phyloP scores from a whole-genome alignment of 345 rosid genomes.

The Salix koriyanagi region DNA sequence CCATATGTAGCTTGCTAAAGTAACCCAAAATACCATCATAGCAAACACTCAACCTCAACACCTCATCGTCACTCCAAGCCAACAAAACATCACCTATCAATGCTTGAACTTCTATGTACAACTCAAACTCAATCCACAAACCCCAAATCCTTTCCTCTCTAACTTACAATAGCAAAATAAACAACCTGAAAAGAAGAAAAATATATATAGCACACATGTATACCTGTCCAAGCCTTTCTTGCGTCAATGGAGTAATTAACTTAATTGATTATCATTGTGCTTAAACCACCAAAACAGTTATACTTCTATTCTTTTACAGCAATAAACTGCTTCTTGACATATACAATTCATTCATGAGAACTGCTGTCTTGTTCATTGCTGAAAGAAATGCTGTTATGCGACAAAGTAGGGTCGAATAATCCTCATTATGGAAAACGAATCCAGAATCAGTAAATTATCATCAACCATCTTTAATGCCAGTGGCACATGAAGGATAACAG shows the following conservation, averaged over 20 bases:
- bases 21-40: not conserved
- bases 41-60: not conserved
- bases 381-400: not conserved
- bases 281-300: not conserved
- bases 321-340: not conserved
- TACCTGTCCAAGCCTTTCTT: not conserved
- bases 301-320: not conserved
- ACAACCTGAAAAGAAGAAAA: not conserved
- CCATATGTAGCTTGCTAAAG: not conserved
- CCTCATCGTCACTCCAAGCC: not conserved
- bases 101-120: not conserved
- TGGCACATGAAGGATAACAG: not conserved
- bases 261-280: too few species aligned
- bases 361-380: not conserved
- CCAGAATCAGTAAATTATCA: not conserved
- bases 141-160: not conserved
- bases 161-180: not conserved
- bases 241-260: too few species aligned
- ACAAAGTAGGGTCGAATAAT: not conserved
- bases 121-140: not conserved
- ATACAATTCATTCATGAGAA: not conserved
- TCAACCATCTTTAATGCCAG: not conserved
- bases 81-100: not conserved
- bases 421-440: not conserved
- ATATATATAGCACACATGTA: not conserved